Evolutionary conservation across 1,284 basidiomycete species (phyloP).

Genomic region (Ustanciosporium gigantosporum): DNA sequence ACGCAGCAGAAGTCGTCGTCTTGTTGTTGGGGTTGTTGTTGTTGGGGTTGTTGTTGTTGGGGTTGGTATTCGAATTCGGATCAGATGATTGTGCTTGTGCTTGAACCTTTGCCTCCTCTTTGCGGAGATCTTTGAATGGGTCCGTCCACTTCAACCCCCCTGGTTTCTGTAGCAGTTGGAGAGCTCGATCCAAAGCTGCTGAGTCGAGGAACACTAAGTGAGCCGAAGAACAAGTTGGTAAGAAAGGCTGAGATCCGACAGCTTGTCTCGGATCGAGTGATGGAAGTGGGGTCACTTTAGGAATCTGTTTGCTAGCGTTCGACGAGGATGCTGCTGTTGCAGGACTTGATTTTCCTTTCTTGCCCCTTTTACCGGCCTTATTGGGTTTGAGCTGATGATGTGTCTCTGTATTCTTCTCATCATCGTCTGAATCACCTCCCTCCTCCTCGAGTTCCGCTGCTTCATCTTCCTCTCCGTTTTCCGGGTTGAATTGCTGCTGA

Average conservation of each 20-base stretch:
- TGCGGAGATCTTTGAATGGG: slow-evolving; percentile 13
- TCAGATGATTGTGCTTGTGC: not conserved
- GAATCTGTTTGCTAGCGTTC: slow-evolving; percentile 21
- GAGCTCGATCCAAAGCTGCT: slow-evolving; percentile 31
- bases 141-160: slow-evolving; percentile 8
- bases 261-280: slow-evolving; percentile 22
- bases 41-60: too few species aligned
- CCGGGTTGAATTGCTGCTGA: slow-evolving; percentile 1
- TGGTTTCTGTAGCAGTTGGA: slow-evolving; percentile 15
- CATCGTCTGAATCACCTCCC: slow-evolving; percentile 15
- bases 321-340: not conserved
- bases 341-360: slow-evolving; percentile 15
- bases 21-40: too few species aligned
- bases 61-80: slow-evolving; percentile 2
- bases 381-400: slow-evolving; percentile 1
- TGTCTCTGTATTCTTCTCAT: slow-evolving; percentile 6
- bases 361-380: not conserved
- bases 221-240: slow-evolving; percentile 38
- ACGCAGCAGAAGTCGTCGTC: slow-evolving; percentile 3
- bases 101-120: slow-evolving; percentile 1
- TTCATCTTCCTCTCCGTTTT: slow-evolving; percentile 9
- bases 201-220: slow-evolving; percentile 55
- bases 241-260: slow-evolving; percentile 9
- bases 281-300: slow-evolving; percentile 27
- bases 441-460: slow-evolving; percentile 32